phyloP scores from a whole-genome alignment of 1,284 basidiomycete species.

The Rhodofomes roseus region DNA sequence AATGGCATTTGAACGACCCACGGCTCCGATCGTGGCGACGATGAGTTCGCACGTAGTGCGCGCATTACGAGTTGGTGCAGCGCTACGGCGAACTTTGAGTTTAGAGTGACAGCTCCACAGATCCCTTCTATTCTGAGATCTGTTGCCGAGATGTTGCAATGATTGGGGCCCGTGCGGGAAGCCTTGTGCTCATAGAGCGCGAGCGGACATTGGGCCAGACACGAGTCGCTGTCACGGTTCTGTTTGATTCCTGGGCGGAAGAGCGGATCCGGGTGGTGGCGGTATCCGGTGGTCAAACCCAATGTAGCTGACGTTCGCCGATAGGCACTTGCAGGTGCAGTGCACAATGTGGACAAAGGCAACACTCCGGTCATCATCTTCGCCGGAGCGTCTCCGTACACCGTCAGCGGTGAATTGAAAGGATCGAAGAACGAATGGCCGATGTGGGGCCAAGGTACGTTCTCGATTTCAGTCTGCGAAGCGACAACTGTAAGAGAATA shows the following conservation, averaged over 20 bases:
- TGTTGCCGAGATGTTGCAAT: not conserved
- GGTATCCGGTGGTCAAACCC: not conserved
- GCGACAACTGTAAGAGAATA: not conserved
- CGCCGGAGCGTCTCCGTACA: conserved; percentile 64
- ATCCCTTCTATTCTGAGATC: not conserved
- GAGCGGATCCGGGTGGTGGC: no score
- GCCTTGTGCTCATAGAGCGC: no score
- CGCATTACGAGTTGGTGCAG: not conserved
- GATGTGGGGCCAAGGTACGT: conserved; percentile 62
- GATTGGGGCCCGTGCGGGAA: not conserved
- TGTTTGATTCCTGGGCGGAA: no score
- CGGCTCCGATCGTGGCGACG: not conserved
- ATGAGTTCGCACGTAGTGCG: not conserved
- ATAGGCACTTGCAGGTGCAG: conserved; percentile 63
- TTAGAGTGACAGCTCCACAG: not conserved
- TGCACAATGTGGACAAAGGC: conserved; percentile 66
- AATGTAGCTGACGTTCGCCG: not conserved
- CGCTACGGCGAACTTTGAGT: not conserved
- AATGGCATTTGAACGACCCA: not conserved
- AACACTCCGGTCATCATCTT: conserved; percentile 67
- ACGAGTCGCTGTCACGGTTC: no score
- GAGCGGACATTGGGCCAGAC: no score
- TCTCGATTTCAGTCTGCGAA: no score
- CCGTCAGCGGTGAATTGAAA: conserved; percentile 47
- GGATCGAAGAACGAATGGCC: conserved; percentile 73